A percentile compares a stretch with the other conserved stretches of the same genome.
These are phyloP conservation scores for Orbilia quercus DNA, from an alignment of 2,329 filamentous ascomycete species.

Conservation along the genomic window DNA sequence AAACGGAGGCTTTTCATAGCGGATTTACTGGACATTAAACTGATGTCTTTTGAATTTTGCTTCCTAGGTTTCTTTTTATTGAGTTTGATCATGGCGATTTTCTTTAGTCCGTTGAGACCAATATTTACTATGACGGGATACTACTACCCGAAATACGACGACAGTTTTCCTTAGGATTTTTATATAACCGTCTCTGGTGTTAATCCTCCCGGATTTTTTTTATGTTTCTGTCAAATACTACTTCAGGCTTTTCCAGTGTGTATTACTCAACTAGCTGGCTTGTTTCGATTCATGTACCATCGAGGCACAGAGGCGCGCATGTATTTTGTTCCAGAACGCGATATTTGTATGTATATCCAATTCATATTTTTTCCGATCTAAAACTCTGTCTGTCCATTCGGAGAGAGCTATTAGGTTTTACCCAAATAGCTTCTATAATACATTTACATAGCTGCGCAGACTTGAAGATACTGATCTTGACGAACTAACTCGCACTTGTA, in stretches of 20 bases:
- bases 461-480: not conserved
- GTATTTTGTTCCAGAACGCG: not conserved
- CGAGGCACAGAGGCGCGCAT: constrained; percentile 7
- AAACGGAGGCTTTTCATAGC: no score
- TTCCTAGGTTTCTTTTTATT: no score
- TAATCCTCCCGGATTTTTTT: not conserved
- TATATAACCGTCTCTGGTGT: not conserved
- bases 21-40: no score
- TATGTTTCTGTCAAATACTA: no score
- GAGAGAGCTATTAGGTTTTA: no score
- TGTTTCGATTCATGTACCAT: constrained; percentile 10
- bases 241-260: constrained; percentile 1
- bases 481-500: not conserved
- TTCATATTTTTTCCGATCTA: not conserved
- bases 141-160: no score
- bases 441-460: no score
- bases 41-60: no score
- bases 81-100: no score
- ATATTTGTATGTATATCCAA: constrained; percentile 18
- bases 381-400: not conserved
- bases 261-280: constrained; percentile 9
- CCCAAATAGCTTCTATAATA: no score
- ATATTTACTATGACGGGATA: no score
- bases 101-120: no score
- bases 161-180: not conserved